Conservation (phyloP, 345 rosid genomes). For the Corymbia maculata region DNA sequence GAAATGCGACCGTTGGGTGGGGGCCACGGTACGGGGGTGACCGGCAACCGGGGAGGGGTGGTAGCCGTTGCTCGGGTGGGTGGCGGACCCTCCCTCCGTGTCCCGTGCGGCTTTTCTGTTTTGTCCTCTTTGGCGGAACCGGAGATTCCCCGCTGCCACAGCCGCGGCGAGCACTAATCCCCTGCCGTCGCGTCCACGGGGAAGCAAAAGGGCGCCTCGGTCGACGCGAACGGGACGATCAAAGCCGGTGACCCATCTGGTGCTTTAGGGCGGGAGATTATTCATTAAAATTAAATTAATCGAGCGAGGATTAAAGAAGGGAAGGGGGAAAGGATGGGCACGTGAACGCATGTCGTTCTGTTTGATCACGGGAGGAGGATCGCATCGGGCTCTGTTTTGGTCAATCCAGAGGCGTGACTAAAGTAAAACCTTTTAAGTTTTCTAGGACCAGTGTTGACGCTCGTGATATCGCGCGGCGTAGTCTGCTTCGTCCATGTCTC, state of each 20-base stretch:
- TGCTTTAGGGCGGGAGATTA: background rate
- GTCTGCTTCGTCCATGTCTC: background rate
- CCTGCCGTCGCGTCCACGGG: background rate
- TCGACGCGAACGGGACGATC: background rate
- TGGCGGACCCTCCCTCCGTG: background rate
- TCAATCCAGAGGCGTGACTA: background rate
- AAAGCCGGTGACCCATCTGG: background rate
- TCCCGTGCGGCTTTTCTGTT: background rate
- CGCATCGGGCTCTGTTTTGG: background rate
- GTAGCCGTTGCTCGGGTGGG: constrained; percentile 41
- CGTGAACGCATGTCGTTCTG: background rate
- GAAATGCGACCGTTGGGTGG: constrained; percentile 44
- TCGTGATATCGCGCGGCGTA: background rate
- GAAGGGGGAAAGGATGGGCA: background rate
- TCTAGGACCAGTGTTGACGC: background rate
- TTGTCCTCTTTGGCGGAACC: background rate
- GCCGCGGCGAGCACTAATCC: background rate
- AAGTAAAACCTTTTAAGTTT: background rate
- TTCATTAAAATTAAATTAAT: background rate
- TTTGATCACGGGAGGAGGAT: background rate
- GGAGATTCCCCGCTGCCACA: background rate
- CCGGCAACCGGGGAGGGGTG: constrained; percentile 5
- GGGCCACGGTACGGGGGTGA: background rate
- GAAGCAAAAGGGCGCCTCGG: background rate
- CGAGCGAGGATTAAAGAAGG: background rate